phyloP scores from a whole-genome alignment of 1,284 basidiomycete species.

The Ganoderma meredithae region DNA sequence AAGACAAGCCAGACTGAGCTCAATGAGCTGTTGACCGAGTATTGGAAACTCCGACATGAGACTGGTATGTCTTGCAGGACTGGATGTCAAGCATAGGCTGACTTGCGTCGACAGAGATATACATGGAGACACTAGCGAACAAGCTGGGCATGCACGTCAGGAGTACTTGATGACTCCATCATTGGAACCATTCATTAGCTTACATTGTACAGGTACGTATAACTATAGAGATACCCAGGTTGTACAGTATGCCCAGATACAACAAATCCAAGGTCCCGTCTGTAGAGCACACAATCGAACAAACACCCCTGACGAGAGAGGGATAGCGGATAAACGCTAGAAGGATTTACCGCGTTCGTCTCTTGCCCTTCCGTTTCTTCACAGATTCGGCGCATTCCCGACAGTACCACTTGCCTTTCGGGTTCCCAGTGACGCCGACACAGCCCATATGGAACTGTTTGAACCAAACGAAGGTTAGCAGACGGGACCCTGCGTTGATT shows the following conservation, averaged over 20 bases:
- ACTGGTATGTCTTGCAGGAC: conserved; percentile 59
- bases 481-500: background rate
- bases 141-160: conserved; percentile 53
- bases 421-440: conserved; percentile 66
- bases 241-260: conserved; percentile 15
- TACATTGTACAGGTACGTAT: conserved; percentile 14
- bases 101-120: conserved; percentile 60
- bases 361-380: conserved; percentile 22
- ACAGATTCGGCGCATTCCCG: conserved; percentile 52
- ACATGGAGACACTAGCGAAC: conserved; percentile 83
- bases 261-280: background rate
- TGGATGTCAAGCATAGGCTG: background rate
- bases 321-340: background rate
- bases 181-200: background rate
- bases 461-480: background rate
- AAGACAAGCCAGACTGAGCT: conserved; percentile 77
- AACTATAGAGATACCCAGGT: conserved; percentile 18
- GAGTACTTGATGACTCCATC: conserved; percentile 31
- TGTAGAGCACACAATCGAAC: background rate
- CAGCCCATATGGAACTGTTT: conserved; percentile 79
- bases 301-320: background rate
- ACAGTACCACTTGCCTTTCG: conserved; percentile 75
- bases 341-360: conserved; percentile 8
- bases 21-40: conserved; percentile 79
- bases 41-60: conserved; percentile 81